Base-by-base conservation (phyloP, 148 eudicot genomes). In the Diospyros lotus region DNA sequence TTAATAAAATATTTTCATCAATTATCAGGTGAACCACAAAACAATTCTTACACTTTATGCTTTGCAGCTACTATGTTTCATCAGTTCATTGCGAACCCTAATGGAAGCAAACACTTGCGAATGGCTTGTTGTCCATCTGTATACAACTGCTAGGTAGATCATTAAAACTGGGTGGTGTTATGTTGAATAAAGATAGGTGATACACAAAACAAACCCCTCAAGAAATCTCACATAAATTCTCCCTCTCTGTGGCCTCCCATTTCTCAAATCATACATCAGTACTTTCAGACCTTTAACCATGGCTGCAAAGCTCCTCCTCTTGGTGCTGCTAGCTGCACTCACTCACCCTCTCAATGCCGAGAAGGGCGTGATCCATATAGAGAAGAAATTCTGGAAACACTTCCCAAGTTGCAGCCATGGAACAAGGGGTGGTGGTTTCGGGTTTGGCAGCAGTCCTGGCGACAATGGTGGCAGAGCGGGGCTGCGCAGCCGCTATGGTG, bases 251-350 rank as follows among this genome's bases (percentile, higher is more conserved):
- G 55, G 5, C 53, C 66, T 28, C 60, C 61, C 60, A 53, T 52
- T 54, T 43, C 44, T 54, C 73, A 69, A 28, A 28, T 15, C 60
- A 69, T 2, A 48, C 28, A 41, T 39, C 38, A 5, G 64, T 39
- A 58, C 44, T 41, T 61, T n/a, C 28, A 28, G 28, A 60, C 69
- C 39, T 56, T 13, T 4, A 28, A 56, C 12, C 15, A 78, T 84
- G 81, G 46, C 59, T 58, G 28, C 59, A 9, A 76, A 74, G 62
- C 50, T 81, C 73, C 72, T 66, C 11, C 39, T 78, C 41, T 53
- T 84, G 4, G 76, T 81, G 73, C 72, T 84, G 50, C 56, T 81
- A 38, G 70, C 77, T 72, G 78, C 76, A 4, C 72, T 84, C 17
- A 14, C 68, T 73, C 59, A 80, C 80, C 69, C 71, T 63, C 72